These are phyloP conservation scores for Allomyces macrogynus DNA, from an alignment of 192 early-diverging fungal species.

Conservation along the genomic window DNA sequence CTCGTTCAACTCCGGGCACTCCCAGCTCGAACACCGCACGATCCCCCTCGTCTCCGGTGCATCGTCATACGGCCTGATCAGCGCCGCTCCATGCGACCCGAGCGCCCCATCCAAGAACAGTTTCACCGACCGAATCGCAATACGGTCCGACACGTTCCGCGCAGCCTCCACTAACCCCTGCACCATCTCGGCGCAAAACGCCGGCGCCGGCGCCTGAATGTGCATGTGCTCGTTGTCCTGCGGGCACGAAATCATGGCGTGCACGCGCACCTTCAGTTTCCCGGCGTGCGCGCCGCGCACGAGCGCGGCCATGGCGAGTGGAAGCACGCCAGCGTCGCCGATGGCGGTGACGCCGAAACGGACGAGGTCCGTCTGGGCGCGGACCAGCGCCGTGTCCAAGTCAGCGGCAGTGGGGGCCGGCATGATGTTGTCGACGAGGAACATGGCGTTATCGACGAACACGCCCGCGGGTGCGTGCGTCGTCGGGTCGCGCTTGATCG, in stretches of 20 bases:
- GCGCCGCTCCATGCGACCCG: slow-evolving; percentile 7
- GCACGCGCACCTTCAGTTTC: slow-evolving; percentile 10
- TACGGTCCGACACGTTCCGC: slow-evolving; percentile 5
- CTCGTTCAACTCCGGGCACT: background rate
- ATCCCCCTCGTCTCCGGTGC: slow-evolving; percentile 3
- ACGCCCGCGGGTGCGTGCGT: slow-evolving; percentile 10
- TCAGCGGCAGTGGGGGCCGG: slow-evolving; percentile 7
- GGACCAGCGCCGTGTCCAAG: slow-evolving; percentile 8
- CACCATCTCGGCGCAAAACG: background rate
- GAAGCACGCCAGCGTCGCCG: slow-evolving; percentile 27
- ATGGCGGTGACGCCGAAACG: slow-evolving; percentile 24
- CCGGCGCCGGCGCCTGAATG: slow-evolving; percentile 6
- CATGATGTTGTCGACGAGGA: slow-evolving; percentile 7
- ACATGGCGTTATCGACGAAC: slow-evolving; percentile 35
- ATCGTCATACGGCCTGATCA: background rate
- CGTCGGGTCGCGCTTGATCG: background rate
- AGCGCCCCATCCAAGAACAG: slow-evolving; percentile 35
- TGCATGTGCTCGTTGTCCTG: slow-evolving; percentile 6
- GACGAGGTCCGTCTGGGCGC: slow-evolving; percentile 14
- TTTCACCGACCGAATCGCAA: slow-evolving; percentile 23
- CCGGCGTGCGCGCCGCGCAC: slow-evolving; percentile 1
- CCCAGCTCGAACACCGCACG: slow-evolving; percentile 7
- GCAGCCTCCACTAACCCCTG: background rate
- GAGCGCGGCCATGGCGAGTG: slow-evolving; percentile 13
- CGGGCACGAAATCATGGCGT: slow-evolving; percentile 17